Evolutionary conservation across 2,329 filamentous ascomycete species (phyloP), one percentile per base, ranked within the genome.

Genomic region (Ophiostoma himal-ulmi): DNA sequence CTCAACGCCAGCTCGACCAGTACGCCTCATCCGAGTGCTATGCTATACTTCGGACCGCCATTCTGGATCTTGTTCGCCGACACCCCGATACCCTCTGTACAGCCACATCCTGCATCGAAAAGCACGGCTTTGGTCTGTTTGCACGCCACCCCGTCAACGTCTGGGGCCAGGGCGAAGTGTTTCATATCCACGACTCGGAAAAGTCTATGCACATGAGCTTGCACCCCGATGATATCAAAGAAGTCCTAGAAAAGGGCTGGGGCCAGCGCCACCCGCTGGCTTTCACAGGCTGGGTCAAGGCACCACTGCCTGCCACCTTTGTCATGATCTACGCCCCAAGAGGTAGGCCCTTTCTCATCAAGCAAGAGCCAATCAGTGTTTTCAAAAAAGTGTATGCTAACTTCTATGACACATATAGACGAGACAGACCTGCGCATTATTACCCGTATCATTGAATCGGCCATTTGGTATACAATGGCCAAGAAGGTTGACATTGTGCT

Each of bases 241-340:
- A 89, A 68, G 85, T 95, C 22, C 80, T 96, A 34, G 85, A 89
- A 74, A 88, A 87, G 73, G 91, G 92, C 1, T 96, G 93, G 92
- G 93, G 90, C 0, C 88, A 96, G 80, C 80, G 86, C 41, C 88
- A 89, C 74, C 88, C 86, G 1, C 79, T 93, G 70, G 89, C 91
- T 8, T 86, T 87, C 75, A 89, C 87, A 69, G 86, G 87, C 62
- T 88, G 86, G 82, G 84, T 89, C 73, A 82, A 83, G 72, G 84
- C 87, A 76, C 91, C 91, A 68, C 88, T 95, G 70, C 91, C 92
- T 0, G 81, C 83, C 3, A 89, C 90, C 60, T 96, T 96, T 78
- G 82, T 92, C 71, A 89, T 96, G 87, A 83, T 96, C 5, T 96
- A 96, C 80, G 91, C 92, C 22, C 92, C 93, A 1, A 82, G 91